These are phyloP conservation scores for Debaryomyces fabryi DNA, from an alignment of 1,139 yeast species.

Conservation along the genomic window DNA sequence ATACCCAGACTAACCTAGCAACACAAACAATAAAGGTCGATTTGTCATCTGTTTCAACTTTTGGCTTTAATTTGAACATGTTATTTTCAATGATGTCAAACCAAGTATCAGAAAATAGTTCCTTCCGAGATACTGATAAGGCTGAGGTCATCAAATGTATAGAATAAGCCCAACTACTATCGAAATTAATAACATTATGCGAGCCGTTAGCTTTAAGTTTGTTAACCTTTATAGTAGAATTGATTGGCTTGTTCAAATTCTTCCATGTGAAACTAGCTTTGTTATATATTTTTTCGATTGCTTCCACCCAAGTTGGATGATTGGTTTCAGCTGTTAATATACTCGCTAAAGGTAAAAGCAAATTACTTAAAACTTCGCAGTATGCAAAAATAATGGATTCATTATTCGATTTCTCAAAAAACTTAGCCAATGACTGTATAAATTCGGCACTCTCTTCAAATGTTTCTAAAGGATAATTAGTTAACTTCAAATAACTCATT, in stretches of 20 bases:
- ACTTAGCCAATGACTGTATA: slow-evolving; percentile 80
- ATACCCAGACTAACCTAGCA: slow-evolving; percentile 86
- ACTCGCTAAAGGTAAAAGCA: slow-evolving; percentile 82
- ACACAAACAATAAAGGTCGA: slow-evolving; percentile 64
- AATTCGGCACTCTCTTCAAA: slow-evolving; percentile 95
- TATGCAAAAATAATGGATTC: slow-evolving; percentile 72
- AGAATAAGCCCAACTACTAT: slow-evolving; percentile 72
- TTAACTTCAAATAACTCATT: slow-evolving; percentile 79
- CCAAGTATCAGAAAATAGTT: slow-evolving; percentile 79
- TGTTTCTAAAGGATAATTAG: slow-evolving; percentile 82
- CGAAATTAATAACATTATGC: slow-evolving; percentile 1
- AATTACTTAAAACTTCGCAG: slow-evolving; percentile 76
- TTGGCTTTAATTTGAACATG: slow-evolving; percentile 38
- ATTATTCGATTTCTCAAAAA: slow-evolving; percentile 68
- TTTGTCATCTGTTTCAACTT: slow-evolving; percentile 57
- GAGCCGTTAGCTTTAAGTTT: neutral
- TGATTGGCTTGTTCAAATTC: slow-evolving; percentile 17
- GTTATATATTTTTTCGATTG: slow-evolving; percentile 63
- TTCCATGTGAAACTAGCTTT: slow-evolving; percentile 48
- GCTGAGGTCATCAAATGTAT: slow-evolving; percentile 72
- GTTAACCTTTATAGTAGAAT: neutral
- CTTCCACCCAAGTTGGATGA: slow-evolving; percentile 93
- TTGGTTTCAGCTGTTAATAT: slow-evolving; percentile 90
- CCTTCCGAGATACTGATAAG: slow-evolving; percentile 80
- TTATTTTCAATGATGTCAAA: slow-evolving; percentile 61